Base-by-base conservation (phyloP, 2,329 filamentous ascomycete genomes). In the Colletotrichum tanaceti region DNA sequence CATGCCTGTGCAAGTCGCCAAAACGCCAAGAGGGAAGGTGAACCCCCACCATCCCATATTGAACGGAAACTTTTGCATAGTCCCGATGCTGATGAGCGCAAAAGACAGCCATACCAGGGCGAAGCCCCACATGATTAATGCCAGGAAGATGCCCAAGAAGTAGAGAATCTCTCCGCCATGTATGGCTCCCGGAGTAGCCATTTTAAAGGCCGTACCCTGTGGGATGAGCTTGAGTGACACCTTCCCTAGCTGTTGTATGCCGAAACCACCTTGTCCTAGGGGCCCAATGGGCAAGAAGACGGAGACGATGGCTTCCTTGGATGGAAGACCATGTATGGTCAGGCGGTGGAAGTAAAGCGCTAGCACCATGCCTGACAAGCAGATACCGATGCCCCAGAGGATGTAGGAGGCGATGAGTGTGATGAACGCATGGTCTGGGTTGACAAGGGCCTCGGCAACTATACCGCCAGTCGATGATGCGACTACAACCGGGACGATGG, bases 261-360 rank as follows among this genome's bases (percentile, higher is more conserved):
- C 85, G 74, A 86, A 92, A 1, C 87, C 89, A 16, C 89, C 90
- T 75, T 91, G 88, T 0, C 90, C 90, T 0, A 91, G 78, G 0
- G 90, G 89, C 0, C 90, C 89, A 0, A 92, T 81, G 0, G 90
- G 90, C 0, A 93, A 79, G 72, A 92, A 91, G 7, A 88, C 86
- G 2, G 87, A 90, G 11, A 92, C 89, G 50, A 92, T 89, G 63
- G 89, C 86, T 74, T 91, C 90, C 57, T 86, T 83, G 1, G 89
- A 86, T 0, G 90, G 90, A 16, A 92, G 82, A 46, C 89, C 88
- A 77, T 92, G 86, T 3, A 92, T 76, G 4, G 87, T 88, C 11
- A 93, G 81, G 13, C 90, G 88, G 68, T 90, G 87, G 74, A 91
- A 91, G 77, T 93, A 93, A 44, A 93, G 85, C 13, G 87, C 87